Conservation (phyloP, 148 eudicot species). For the Nepenthes gracilis region DNA sequence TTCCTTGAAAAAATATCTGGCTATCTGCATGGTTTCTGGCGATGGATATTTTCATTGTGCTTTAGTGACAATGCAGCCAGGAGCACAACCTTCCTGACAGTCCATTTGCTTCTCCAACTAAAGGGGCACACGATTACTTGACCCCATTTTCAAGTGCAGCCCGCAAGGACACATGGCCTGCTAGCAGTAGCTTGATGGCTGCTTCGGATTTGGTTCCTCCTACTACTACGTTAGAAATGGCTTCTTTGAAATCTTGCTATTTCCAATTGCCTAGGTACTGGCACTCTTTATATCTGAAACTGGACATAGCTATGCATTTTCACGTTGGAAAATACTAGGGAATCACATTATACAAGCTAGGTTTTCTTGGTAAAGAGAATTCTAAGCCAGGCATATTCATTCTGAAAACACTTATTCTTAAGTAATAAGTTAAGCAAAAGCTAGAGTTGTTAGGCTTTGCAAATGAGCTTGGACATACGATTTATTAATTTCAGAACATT, state of each 20-base stretch:
- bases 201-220: slow-evolving; percentile 36
- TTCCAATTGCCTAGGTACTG: slow-evolving; percentile 75
- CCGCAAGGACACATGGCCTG: slow-evolving; percentile 13
- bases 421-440: no score
- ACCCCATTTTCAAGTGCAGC: slow-evolving; percentile 25
- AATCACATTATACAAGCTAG: no score
- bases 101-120: slow-evolving; percentile 73
- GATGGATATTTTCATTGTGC: not conserved
- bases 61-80: slow-evolving; percentile 33
- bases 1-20: not conserved
- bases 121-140: slow-evolving; percentile 27
- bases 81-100: slow-evolving; percentile 90
- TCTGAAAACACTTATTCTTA: no score
- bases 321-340: no score
- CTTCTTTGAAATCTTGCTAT: slow-evolving; percentile 73
- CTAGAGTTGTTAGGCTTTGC: no score
- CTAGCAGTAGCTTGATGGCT: slow-evolving; percentile 29
- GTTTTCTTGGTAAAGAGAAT: no score
- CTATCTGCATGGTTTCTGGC: not conserved
- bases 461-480: no score
- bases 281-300: no score
- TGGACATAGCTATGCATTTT: no score
- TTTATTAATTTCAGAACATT: no score
- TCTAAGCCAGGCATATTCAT: no score
- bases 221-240: slow-evolving; percentile 44